These are phyloP conservation scores for Diaporthe destruens DNA, from an alignment of 2,329 filamentous ascomycete genomes.

Conservation along the genomic window DNA sequence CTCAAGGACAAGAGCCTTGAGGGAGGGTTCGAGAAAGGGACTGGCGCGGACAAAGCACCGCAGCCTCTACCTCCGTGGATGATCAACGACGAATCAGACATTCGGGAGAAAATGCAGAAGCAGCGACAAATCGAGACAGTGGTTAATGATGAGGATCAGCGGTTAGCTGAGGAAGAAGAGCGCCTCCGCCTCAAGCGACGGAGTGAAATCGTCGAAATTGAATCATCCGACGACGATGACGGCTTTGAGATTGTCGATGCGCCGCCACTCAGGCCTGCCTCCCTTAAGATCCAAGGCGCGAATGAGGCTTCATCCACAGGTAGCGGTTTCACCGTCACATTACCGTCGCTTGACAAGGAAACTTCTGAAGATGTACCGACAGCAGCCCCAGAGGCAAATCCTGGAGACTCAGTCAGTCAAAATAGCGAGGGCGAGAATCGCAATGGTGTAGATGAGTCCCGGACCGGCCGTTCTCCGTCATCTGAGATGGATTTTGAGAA, in stretches of 20 bases:
- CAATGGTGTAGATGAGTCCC: no score
- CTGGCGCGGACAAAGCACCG: conserved; percentile 56
- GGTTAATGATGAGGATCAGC: conserved; percentile 74
- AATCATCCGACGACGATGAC: conserved; percentile 70
- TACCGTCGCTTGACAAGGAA: conserved; percentile 48
- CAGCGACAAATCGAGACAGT: conserved; percentile 68
- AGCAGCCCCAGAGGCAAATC: not conserved
- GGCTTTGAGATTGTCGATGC: conserved; percentile 70
- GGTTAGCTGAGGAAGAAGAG: conserved; percentile 68
- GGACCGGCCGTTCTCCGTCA: conserved; percentile 41
- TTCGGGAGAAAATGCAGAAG: conserved; percentile 72
- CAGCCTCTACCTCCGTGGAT: conserved; percentile 84
- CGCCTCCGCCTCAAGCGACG: conserved; percentile 58
- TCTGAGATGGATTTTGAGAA: conserved; percentile 54
- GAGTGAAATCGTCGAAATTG: conserved; percentile 70
- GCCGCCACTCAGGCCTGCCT: conserved; percentile 43
- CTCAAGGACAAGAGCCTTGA: conserved; percentile 56
- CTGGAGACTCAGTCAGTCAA: not conserved
- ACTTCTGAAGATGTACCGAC: not conserved
- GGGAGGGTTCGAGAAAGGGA: conserved; percentile 74
- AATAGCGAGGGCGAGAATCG: not conserved
- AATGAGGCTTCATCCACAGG: not conserved
- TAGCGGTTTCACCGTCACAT: not conserved
- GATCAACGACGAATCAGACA: conserved; percentile 71
- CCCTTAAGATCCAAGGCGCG: not conserved